Base-by-base conservation (phyloP, 495 filamentous ascomycete species). In the Penicillium desertorum region DNA sequence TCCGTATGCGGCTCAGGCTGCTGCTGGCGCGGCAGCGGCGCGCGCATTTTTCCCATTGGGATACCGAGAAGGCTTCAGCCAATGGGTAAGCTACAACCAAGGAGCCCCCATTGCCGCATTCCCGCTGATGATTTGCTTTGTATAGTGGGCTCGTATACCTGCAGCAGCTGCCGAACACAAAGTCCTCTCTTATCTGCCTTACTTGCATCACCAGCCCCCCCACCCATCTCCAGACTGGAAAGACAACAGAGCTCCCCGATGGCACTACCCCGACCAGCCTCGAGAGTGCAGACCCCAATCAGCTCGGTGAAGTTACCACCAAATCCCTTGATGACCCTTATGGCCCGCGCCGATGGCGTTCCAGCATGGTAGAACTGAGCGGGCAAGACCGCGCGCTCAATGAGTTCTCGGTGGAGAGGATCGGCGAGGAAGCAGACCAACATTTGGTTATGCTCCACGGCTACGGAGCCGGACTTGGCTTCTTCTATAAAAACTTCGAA, bases 401-500 rank as follows among this genome's bases (percentile, higher is more conserved):
- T 64, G 94, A 98, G 66, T 93, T 97, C 73, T 88, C 87, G 8
- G 84, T 98, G 2, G 92, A 96, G 69, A 81, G 94, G 49, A 72
- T 89, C 3, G 88, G 83, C 23, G 94, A 98, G 59, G 72, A 83
- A 30, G 80, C 83, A 6, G 86, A 88, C 11, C 84, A 92, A 49
- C 92, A 92, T 55, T 78, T 98, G n/a, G 92, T 98, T 20, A 96
- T 98, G 87, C 78, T 98, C 12, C 94, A 98, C 67, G 94, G 94
- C 37, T 98, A 98, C 71, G 95, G 95, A 39, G 94, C 94, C 1
- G 94, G 94, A 0, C 76, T 98, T 4, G 94, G 91, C 5, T 98
- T 98, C 68, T 98, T 96, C 77, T 98, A 98, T 76, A 90, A 92
- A 71, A 98, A 98, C 65, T 98, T 96, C 54, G 94, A 98, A 67